Percentiles rank a stretch among this genome's conserved stretches.
Evolutionary conservation across 306 rosid genomes (phyloP).

Genomic region (Pyrus betulifolia): DNA sequence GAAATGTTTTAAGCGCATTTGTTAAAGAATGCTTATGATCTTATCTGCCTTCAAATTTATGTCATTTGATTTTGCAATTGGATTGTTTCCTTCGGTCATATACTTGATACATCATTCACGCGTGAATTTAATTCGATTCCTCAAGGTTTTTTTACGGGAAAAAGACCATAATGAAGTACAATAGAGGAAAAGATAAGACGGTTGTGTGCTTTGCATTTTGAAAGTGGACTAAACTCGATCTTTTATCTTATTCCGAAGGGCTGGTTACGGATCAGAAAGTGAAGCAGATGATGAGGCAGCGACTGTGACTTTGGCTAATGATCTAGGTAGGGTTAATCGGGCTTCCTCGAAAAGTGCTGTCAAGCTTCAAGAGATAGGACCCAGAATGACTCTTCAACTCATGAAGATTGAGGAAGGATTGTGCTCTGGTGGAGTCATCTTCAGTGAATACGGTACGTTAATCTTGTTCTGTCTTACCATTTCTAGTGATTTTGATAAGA

Average conservation of each 20-base stretch:
- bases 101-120: not conserved
- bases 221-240: not conserved
- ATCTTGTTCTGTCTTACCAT: not conserved
- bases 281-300: conserved; percentile 97
- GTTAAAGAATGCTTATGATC: not conserved
- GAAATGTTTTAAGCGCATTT: not conserved
- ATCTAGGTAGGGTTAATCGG: conserved; percentile 73
- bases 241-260: conserved; percentile 37
- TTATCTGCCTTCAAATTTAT: not conserved
- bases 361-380: conserved; percentile 95
- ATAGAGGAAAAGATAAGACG: not conserved
- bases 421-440: conserved; percentile 76
- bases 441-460: conserved; percentile 62
- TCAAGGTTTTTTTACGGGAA: not conserved
- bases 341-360: conserved; percentile 90
- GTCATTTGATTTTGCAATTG: not conserved
- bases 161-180: not conserved
- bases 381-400: conserved; percentile 90
- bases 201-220: not conserved
- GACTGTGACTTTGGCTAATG: conserved; percentile 61
- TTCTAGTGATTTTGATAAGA: not conserved
- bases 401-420: conserved; percentile 78
- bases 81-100: not conserved
- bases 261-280: conserved; percentile 95
- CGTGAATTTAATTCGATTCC: not conserved